Base-by-base conservation (phyloP, 169 alveolate genomes). In the Babesia sp. region DNA sequence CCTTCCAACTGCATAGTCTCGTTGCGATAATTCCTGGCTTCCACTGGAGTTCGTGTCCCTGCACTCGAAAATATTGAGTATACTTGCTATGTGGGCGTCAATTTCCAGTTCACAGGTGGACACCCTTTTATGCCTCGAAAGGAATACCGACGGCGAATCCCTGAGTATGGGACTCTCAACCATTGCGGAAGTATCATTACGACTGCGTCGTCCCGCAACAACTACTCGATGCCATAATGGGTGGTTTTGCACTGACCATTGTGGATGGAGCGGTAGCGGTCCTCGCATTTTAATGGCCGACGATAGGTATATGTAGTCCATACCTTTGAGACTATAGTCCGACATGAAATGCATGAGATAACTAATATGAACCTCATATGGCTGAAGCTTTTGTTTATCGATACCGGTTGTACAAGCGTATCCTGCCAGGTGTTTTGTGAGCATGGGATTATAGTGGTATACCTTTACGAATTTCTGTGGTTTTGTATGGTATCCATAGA, bases 71-170 rank as follows among this genome's bases (percentile, higher is more conserved):
- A 64, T 56, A 46, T 64, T 64, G 36, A 64, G 34, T 18, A 64
- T 64, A 20, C 55, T 64, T 12, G 74, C 61, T 3, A 64, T n/a
- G 22, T 64, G 74, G 37, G 74, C 50, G 22, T 64, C 74, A 16
- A 64, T 48, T 22, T 64, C 74, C n/a, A 64, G 53, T 37, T 64
- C 74, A 24, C 74, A 46, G 9, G 46, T 46, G 36, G 74, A 64
- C 7, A 54, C 29, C 12, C 37, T n/a, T 18, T 11, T 12, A 48
- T 64, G 74, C 42, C 31, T 29, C 36, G 74, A 64, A 16, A 64
- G 59, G 61, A 64, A 64, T 6, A 64, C 48, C 22, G 74, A 64
- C 20, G 74, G 74, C 22, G 74, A 64, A 22, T 64, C 51, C 74
- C 74, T 41, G 36, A 64, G 33, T 0, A 64, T 29, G 42, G 54